phyloP scores from a whole-genome alignment of 345 rosid genomes.

The Dimocarpus longan region DNA sequence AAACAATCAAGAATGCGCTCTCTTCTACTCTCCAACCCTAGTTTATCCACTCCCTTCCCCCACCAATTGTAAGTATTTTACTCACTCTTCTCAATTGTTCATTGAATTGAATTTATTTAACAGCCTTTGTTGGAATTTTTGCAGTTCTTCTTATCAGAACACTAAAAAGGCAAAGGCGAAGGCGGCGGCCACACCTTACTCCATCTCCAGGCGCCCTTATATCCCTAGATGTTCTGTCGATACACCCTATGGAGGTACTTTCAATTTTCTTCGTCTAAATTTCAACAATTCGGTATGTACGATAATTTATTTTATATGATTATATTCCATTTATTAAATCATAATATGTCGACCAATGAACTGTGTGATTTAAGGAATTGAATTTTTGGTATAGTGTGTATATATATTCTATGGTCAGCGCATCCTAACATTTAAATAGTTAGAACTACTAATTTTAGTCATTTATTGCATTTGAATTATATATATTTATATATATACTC shows the following conservation, averaged over 20 bases:
- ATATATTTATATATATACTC: no score
- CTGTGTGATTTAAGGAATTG: no score
- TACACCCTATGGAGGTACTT: constrained; percentile 72
- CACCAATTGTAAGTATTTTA: constrained; percentile 47
- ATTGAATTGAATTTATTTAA: neutral
- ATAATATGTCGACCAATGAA: no score
- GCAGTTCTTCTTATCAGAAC: constrained; percentile 33
- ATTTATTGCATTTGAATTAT: no score
- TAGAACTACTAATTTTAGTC: no score
- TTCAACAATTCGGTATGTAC: neutral
- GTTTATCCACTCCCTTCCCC: constrained; percentile 50
- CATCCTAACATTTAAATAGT: no score
- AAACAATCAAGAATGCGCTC: constrained; percentile 43
- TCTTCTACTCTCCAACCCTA: constrained; percentile 56
- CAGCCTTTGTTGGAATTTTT: constrained; percentile 11
- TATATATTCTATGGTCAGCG: no score
- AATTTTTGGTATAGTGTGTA: no score
- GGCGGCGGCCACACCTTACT: constrained; percentile 21
- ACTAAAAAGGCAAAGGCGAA: constrained; percentile 26
- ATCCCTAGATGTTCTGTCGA: constrained; percentile 55
- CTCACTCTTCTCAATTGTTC: neutral
- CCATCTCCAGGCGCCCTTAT: constrained; percentile 37
- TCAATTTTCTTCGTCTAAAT: neutral
- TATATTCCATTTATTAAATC: neutral
- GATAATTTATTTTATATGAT: neutral